Evolutionary conservation across 306 rosid species (phyloP).

Genomic region (Cucurbita pepo): DNA sequence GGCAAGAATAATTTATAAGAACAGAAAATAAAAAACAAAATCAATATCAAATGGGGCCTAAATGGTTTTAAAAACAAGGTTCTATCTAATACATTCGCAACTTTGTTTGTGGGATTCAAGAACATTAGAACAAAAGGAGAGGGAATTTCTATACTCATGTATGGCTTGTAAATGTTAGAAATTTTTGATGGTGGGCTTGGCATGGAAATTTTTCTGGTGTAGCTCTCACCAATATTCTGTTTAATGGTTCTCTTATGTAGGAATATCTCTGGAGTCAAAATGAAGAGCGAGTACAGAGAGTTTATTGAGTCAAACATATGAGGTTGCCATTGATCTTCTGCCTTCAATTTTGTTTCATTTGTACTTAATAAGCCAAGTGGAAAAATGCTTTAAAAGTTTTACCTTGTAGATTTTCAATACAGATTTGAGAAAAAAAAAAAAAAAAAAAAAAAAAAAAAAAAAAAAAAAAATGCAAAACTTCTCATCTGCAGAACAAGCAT

Average conservation of each 20-base stretch:
- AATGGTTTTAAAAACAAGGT: background rate
- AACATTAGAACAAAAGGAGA: background rate
- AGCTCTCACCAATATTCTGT: background rate
- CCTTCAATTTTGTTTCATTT: conserved; percentile 48
- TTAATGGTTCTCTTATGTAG: conserved; percentile 23
- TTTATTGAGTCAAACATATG: conserved; percentile 62
- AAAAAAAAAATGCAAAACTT: background rate
- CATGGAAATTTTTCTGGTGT: background rate
- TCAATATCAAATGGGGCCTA: background rate
- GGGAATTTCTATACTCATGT: background rate
- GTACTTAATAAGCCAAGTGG: background rate
- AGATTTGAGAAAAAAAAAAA: conserved; percentile 8
- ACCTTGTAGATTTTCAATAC: conserved; percentile 26
- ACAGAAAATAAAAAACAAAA: background rate
- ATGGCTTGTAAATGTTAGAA: background rate
- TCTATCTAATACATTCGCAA: background rate
- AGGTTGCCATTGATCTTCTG: conserved; percentile 20
- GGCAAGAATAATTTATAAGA: background rate
- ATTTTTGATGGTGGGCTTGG: background rate
- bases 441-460: background rate
- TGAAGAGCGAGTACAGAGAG: conserved; percentile 82
- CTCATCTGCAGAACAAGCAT: background rate
- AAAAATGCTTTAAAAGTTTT: conserved; percentile 12
- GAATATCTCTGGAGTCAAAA: conserved; percentile 75
- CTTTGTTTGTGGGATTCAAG: background rate